Evolutionary conservation across 2,329 filamentous ascomycete species (phyloP).

Genomic region (Leptographium radiaticola): DNA sequence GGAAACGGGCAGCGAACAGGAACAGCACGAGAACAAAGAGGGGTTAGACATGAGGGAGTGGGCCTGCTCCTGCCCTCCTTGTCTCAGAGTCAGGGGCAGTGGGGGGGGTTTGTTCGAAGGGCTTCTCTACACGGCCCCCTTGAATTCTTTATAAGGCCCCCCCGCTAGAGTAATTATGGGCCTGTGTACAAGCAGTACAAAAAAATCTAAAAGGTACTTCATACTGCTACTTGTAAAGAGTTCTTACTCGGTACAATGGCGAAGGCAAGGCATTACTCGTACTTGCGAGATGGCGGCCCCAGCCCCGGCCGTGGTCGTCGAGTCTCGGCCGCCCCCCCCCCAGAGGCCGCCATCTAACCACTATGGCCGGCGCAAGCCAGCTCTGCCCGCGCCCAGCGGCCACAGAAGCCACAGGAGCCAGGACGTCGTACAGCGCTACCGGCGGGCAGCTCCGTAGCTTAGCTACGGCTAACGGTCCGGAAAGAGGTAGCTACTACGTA

Average conservation of each 20-base stretch:
- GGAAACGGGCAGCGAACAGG: neutral
- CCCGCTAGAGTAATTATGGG: too few relatives aligned
- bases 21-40: constrained; percentile 1
- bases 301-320: neutral
- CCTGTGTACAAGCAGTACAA: too few relatives aligned
- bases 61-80: neutral
- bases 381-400: neutral
- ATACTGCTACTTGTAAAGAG: too few relatives aligned
- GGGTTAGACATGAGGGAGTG: neutral
- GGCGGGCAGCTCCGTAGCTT: too few relatives aligned
- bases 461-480: too few relatives aligned
- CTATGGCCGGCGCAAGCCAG: neutral
- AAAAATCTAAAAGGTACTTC: too few relatives aligned
- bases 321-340: neutral
- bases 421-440: neutral
- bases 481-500: neutral
- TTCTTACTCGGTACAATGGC: too few relatives aligned
- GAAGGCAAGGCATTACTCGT: too few relatives aligned
- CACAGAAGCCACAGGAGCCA: neutral
- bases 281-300: too few relatives aligned
- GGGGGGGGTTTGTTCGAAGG: neutral
- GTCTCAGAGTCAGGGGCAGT: neutral
- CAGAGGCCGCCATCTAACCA: too few relatives aligned
- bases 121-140: too few relatives aligned
- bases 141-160: too few relatives aligned